Conservation (phyloP, 1,139 yeast species). For the Taphrina wiesneri region DNA sequence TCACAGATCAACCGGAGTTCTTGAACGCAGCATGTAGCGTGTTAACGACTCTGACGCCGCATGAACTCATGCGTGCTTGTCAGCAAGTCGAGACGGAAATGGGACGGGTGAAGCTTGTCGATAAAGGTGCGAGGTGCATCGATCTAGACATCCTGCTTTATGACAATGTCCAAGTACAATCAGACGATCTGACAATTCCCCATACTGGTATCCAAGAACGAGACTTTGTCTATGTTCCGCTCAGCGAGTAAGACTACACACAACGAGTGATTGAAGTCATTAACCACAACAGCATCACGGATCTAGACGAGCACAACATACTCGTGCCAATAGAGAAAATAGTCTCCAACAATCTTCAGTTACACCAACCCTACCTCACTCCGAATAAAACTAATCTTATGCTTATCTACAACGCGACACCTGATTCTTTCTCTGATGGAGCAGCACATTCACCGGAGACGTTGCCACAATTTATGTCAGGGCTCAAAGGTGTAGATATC, state of each 20-base stretch:
- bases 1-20: constrained; percentile 74
- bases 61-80: constrained; percentile 58
- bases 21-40: constrained; percentile 63
- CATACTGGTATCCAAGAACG: constrained; percentile 87
- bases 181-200: constrained; percentile 61
- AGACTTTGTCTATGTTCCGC: constrained; percentile 83
- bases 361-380: constrained; percentile 18
- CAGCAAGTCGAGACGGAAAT: constrained; percentile 74
- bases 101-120: constrained; percentile 71
- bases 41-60: constrained; percentile 60
- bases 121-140: constrained; percentile 87
- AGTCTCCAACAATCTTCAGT: not conserved
- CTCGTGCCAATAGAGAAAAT: constrained; percentile 6
- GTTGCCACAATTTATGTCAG: constrained; percentile 52
- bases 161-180: constrained; percentile 58
- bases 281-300: not conserved
- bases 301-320: constrained; percentile 11
- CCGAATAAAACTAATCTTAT: constrained; percentile 53
- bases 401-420: constrained; percentile 88
- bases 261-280: not conserved
- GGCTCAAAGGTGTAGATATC: constrained; percentile 60
- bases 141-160: constrained; percentile 84
- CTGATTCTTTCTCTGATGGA: constrained; percentile 95
- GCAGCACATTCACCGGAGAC: constrained; percentile 50
- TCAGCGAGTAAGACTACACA: constrained; percentile 57